Percentiles rank a stretch among this genome's conserved stretches.
Conservation (phyloP, 345 rosid genomes). For the Gossypium herbaceum region DNA sequence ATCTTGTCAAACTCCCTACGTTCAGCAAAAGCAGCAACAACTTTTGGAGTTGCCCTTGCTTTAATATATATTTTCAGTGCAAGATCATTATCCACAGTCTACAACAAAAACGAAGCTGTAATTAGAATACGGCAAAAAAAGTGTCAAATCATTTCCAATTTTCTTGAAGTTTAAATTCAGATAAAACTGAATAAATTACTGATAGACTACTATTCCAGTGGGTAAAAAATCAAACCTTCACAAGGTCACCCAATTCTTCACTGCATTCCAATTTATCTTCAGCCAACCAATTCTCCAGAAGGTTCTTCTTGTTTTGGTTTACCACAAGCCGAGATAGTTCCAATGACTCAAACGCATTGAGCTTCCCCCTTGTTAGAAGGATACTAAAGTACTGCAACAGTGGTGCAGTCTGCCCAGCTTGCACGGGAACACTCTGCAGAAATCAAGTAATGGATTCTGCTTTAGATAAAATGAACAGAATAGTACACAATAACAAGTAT, state of each 20-base stretch:
- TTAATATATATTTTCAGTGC: constrained; percentile 91
- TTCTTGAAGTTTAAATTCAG: neutral
- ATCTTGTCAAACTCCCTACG: constrained; percentile 96
- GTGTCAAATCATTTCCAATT: neutral
- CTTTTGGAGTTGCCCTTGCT: constrained; percentile 97
- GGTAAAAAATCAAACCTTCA: constrained; percentile 59
- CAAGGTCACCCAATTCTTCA: constrained; percentile 99
- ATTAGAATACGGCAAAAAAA: constrained; percentile 13
- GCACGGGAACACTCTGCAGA: constrained; percentile 95
- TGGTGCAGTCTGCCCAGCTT: constrained; percentile 98
- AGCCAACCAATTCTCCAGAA: constrained; percentile 93
- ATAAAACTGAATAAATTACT: neutral
- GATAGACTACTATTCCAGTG: neutral
- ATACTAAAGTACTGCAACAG: constrained; percentile 97
- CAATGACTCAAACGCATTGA: constrained; percentile 93
- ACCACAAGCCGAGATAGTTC: constrained; percentile 97
- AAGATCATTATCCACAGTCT: constrained; percentile 99
- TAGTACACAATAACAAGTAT: neutral
- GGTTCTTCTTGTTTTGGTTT: constrained; percentile 96
- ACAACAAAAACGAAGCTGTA: constrained; percentile 23
- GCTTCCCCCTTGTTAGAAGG: constrained; percentile 90
- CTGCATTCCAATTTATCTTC: constrained; percentile 99
- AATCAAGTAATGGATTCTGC: constrained; percentile 1
- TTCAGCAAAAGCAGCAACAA: constrained; percentile 99
- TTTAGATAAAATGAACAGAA: constrained; percentile 9